These are phyloP conservation scores for Spergularia bocconei DNA, from an alignment of 148 eudicot species.

Conservation along the genomic window DNA sequence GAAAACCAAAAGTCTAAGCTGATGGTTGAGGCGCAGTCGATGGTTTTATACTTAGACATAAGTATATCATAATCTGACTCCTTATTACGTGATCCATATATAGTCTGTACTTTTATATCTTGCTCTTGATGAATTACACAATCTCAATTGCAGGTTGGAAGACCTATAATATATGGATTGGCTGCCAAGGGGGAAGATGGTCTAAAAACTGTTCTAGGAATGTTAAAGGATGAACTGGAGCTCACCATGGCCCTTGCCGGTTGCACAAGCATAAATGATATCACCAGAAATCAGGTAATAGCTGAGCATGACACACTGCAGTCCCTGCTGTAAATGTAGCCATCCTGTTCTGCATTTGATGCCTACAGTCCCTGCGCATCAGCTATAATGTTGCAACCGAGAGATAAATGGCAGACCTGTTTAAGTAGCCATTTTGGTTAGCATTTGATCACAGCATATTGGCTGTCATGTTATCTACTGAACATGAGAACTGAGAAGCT, in stretches of 20 bases:
- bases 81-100: background rate
- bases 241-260: constrained; percentile 83
- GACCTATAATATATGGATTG: constrained; percentile 69
- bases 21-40: too few species aligned
- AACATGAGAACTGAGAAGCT: too few species aligned
- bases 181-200: constrained; percentile 76
- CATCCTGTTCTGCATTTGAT: too few species aligned
- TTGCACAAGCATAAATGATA: constrained; percentile 53
- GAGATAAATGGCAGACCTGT: too few species aligned
- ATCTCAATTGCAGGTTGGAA: constrained; percentile 47
- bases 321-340: constrained; percentile 37
- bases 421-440: too few species aligned
- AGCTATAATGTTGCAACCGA: too few species aligned
- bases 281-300: constrained; percentile 50
- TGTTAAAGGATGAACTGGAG: constrained; percentile 76
- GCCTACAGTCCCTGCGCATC: too few species aligned
- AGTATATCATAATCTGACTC: too few species aligned
- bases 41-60: too few species aligned
- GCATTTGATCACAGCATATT: too few species aligned
- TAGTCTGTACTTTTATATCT: background rate
- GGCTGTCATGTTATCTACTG: too few species aligned
- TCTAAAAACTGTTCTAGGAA: constrained; percentile 48
- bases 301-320: constrained; percentile 34
- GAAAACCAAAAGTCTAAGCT: too few species aligned
- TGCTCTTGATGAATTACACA: background rate